Base-by-base conservation (phyloP, 768 basidiomycete genomes). In the Rhizopogon salebrosus region DNA sequence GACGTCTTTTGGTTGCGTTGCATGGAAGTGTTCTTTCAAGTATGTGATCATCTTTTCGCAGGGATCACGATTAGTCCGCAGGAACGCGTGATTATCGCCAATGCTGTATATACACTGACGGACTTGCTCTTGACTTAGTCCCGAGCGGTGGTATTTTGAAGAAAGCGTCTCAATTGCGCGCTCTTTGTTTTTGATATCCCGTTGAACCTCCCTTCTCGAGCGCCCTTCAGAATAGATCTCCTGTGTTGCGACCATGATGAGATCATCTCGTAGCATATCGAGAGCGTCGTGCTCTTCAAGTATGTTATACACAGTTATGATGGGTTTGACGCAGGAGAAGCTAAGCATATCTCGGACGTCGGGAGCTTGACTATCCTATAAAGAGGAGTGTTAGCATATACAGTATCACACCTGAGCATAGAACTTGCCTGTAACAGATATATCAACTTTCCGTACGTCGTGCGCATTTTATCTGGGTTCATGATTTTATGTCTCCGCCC, bases 381-480 rank as follows among this genome's bases (percentile, higher is more conserved):
- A 34, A 31, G 37, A 48, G 43, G n/a, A 46, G 49, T 27, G 27
- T 10, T 24, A 31, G 26, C 4, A 27, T 18, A 27, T 23, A 23
- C 40, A n/a, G 23, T 14, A n/a, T 9, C 6, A 20, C 6, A 20
- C 22, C 2, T 29, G 14, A 13, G 41, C 35, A 5, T 16, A 27
- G 13, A 45, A 62, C 74, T 58, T 56, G 87, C 88, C 79, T 91
- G 88, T 31, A 92, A 77, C 51, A 92, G 71, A 67, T 92, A 92
- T 31, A 92, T 84, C 54, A 92, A 71, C 63, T 92, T 92, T 9
- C 91, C 91, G 55, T 93, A 93, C 7, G 88, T 92, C 26, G 87
- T 84, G 23, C 91, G 79, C 90, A 92, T 92, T 60, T 92, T 92
- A 63, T 92, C 91, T 0, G 91, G 91, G 60, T 92, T 93, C 88